Evolutionary conservation across 2,329 filamentous ascomycete species (phyloP).

Genomic region (Cercospora sp.): DNA sequence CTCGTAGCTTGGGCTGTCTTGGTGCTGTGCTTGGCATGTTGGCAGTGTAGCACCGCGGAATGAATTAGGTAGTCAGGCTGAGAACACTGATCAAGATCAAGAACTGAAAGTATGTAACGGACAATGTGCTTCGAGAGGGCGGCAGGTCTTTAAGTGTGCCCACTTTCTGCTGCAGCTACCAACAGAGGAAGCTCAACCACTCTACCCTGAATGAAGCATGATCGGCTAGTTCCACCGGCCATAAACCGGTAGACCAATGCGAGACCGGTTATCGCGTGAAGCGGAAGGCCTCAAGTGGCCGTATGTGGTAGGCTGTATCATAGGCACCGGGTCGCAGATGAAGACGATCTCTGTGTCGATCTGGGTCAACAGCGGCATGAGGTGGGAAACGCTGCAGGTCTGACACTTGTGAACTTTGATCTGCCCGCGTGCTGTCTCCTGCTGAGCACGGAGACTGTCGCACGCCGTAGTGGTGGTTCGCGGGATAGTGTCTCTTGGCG

Average conservation of each 20-base stretch:
- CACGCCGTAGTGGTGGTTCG: background rate
- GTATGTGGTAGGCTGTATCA: background rate
- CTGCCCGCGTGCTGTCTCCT: background rate
- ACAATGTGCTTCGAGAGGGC: background rate
- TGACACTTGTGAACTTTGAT: background rate
- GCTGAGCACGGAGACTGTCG: background rate
- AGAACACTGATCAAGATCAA: background rate
- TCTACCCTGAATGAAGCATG: background rate
- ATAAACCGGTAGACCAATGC: background rate
- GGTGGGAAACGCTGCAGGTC: background rate
- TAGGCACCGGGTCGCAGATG: background rate
- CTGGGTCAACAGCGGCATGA: background rate
- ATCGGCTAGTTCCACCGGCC: background rate
- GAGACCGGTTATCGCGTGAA: background rate
- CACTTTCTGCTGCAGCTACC: background rate
- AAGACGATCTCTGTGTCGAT: background rate
- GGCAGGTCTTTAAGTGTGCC: background rate
- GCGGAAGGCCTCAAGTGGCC: background rate
- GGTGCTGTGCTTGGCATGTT: background rate
- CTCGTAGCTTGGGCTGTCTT: constrained; percentile 1
- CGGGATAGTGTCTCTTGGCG: background rate
- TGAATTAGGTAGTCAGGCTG: background rate
- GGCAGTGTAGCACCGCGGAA: background rate
- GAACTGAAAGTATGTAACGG: background rate
- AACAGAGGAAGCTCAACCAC: background rate